Percentiles rank a stretch among this genome's conserved stretches.
These are phyloP conservation scores for Podaxis mareebaensis DNA, from an alignment of 768 basidiomycete species.

Conservation along the genomic window DNA sequence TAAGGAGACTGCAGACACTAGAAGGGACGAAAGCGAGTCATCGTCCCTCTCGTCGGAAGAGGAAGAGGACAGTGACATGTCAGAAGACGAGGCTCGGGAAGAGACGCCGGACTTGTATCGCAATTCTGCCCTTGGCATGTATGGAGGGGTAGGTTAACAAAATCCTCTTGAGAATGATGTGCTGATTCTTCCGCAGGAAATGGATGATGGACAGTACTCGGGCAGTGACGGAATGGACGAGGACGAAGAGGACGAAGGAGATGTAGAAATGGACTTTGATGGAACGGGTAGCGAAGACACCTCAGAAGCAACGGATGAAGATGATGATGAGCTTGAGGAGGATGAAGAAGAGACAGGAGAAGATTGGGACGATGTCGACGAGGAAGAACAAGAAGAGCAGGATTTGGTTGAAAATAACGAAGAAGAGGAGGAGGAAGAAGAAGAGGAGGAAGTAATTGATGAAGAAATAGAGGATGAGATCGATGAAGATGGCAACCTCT, in stretches of 20 bases:
- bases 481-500: conserved; percentile 29
- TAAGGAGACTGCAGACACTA: conserved; percentile 56
- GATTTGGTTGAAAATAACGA: conserved; percentile 55
- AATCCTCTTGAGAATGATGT: conserved; percentile 3
- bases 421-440: conserved; percentile 45
- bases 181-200: conserved; percentile 53
- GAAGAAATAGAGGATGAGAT: conserved; percentile 46
- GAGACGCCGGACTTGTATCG: conserved; percentile 94
- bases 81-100: conserved; percentile 58
- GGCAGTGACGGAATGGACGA: conserved; percentile 79
- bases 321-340: conserved; percentile 57
- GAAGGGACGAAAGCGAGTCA: conserved; percentile 46
- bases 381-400: conserved; percentile 73
- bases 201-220: conserved; percentile 75
- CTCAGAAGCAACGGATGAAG: conserved; percentile 71
- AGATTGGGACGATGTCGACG: conserved; percentile 58
- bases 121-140: conserved; percentile 96
- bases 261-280: conserved; percentile 88
- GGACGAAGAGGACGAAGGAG: conserved; percentile 79
- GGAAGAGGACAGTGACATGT: conserved; percentile 58
- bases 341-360: conserved; percentile 42
- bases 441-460: conserved; percentile 55
- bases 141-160: conserved; percentile 68
- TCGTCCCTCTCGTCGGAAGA: conserved; percentile 45
- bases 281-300: conserved; percentile 83